Evolutionary conservation across 2,329 filamentous ascomycete genomes (phyloP), one percentile per base, ranked within the genome.

Genomic region (Coniochaeta pulveracea): DNA sequence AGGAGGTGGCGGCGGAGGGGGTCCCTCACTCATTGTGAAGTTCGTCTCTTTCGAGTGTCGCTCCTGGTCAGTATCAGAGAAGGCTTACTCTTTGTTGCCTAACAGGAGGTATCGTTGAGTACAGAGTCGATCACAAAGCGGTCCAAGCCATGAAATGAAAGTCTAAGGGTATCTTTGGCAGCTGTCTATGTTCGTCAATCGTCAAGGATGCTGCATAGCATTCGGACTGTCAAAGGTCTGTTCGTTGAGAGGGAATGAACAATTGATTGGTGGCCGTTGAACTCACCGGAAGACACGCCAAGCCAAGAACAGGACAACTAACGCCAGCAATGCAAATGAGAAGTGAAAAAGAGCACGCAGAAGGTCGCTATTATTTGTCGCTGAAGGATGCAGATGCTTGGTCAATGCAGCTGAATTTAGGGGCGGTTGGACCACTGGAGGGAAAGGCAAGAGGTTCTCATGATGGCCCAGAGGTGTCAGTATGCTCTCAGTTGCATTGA

Each of bases 1-100:
- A 42, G 85, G 85, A 51, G 86, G 86, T 44, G 83, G 84, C 44
- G 85, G 85, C 43, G 86, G 86, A 41, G 86, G 86, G 42, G 80
- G 80, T 46, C 72, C 66, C 41, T 57, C 61, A 55, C 58, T 68
- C 61, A 68, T 69, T 35, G 36, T 47, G 41, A 33, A n/a, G n/a
- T n/a, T n/a, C n/a, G n/a, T n/a, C n/a, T n/a, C n/a, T n/a, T n/a
- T n/a, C n/a, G n/a, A 40, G 10, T 22, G 31, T 11, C 29, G 26
- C 39, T 41, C 25, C 40, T 34, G 45, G 43, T 26, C 38, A 35
- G 38, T 33, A 36, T 33, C 15, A 33, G 26, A 16, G 33, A 22
- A 6, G 15, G 23, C 32, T 27, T 21, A n/a, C n/a, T n/a, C n/a
- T n/a, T n/a, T n/a, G n/a, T n/a, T n/a, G n/a, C n/a, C n/a, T n/a